Evolutionary conservation across 148 eudicot species (phyloP), one percentile per base, ranked within the genome.

Genomic region (Euryodendron excelsum): DNA sequence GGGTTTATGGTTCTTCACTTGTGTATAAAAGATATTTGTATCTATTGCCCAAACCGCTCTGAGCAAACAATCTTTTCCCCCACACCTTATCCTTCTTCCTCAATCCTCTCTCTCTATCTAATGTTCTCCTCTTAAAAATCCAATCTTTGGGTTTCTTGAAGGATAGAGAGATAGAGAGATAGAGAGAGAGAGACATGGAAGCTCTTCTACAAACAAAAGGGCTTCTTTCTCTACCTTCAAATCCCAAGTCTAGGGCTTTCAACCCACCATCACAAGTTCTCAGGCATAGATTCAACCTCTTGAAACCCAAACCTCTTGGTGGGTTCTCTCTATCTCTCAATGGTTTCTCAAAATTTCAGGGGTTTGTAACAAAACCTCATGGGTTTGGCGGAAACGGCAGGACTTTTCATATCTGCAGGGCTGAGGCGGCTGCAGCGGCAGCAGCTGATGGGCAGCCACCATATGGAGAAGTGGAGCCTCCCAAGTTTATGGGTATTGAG

Each of bases 401-500:
- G 62, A 79, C 52, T 78, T 87, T 75, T 15, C 89, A 83, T 47
- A 82, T 91, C 31, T 88, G 89, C 74, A 89, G 73, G 80, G 99
- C 94, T 55, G 94, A 90, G 77, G 90, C 93, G 53, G 89, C 45
- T 9, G 5, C 45, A 41, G 45, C 92, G 1, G 88, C 88, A 11
- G 81, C 95, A 4, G 85, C 87, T 55, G 92, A 86, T 84, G 94
- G 89, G 62, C 82, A 86, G 45, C 88, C 92, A 4, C 77, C 84
- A 23, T 88, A 53, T 78, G 80, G 73, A 37, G 93, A 90, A 45
- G 23, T 31, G 52, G 89, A 86, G 83, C 12, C 87, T 34, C 90
- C 89, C 1, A 96, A 89, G 44, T 81, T 96, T 39, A 21, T 96
- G 83, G 99, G 99, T 13, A 74, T 93, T 80, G 97, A 96, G 62